Base-by-base conservation (phyloP, 2,329 filamentous ascomycete genomes). In the Neonectria sp. region DNA sequence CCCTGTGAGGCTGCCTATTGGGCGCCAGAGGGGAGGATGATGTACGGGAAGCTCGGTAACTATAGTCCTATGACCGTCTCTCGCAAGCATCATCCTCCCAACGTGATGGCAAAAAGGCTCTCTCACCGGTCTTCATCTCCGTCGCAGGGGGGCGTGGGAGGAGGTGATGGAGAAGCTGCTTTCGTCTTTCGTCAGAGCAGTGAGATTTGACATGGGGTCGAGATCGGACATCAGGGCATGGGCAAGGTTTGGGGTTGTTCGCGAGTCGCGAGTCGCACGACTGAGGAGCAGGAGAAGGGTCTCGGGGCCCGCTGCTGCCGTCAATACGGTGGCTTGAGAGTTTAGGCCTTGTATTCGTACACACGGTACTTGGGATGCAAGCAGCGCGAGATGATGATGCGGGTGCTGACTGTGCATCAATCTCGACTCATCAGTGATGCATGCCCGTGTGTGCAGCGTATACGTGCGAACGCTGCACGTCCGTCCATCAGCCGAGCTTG, bases 151-250 rank as follows among this genome's bases (percentile, higher is more conserved):
- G 65, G 51, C 65, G 53, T 37, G 21, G 21, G 21, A 21, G 21
- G 45, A 37, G 48, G 45, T 53, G 31, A 37, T 60, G n/a, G 56
- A 60, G 46, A 55, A 64, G 48, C 60, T 55, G 53, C n/a, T 49
- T 57, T 61, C 24, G 53, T 48, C n/a, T 49, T 57, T 61, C 24
- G 53, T 48, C 25, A 45, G 24, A 55, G 48, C 55, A 37, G 64
- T 63, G 63, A 73, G 69, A 71, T 69, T 69, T 53, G 67, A 63
- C 67, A 69, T 60, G 60, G 69, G 57, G 55, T 64, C 57, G 33
- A 72, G 69, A 72, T 73, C 55, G 55, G n/a, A 66, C 48, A 68
- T 60, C 52, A 55, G 56, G 52, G 57, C 15, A 64, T 69, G 57
- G 58, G 43, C 59, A 52, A 65, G 61, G 37, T 35, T 55, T 55